Percentiles rank a stretch among this genome's conserved stretches.
These are phyloP conservation scores for Haplographium delicatum DNA, from an alignment of 495 filamentous ascomycete species.

Conservation along the genomic window DNA sequence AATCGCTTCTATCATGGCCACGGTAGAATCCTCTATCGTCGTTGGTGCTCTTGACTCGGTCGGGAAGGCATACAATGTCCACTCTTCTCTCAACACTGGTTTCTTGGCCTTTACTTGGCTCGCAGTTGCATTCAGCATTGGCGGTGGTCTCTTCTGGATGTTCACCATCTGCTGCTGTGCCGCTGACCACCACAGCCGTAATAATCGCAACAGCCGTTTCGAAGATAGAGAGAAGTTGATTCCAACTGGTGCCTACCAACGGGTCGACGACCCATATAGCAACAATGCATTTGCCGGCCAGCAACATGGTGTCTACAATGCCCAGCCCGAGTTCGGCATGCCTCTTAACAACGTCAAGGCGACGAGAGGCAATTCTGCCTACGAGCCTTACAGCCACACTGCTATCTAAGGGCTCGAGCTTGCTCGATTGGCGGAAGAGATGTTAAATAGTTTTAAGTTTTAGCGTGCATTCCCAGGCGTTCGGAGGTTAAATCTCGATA, in stretches of 20 bases:
- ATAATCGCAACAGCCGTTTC: slow-evolving; percentile 18
- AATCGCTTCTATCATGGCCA: slow-evolving; percentile 52
- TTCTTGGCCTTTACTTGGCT: slow-evolving; percentile 74
- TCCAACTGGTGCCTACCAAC: slow-evolving; percentile 37
- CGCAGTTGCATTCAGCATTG: slow-evolving; percentile 68
- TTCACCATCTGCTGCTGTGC: slow-evolving; percentile 86
- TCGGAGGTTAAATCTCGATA: too few species aligned
- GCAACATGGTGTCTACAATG: slow-evolving; percentile 23
- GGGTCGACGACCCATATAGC: slow-evolving; percentile 33
- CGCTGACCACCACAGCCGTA: slow-evolving; percentile 31
- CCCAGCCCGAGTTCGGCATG: slow-evolving; percentile 28
- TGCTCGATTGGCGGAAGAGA: not conserved
- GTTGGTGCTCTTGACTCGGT: slow-evolving; percentile 63
- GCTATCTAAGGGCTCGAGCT: slow-evolving; percentile 27
- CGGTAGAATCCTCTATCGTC: slow-evolving; percentile 56
- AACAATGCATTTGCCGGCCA: slow-evolving; percentile 19
- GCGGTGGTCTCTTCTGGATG: slow-evolving; percentile 77
- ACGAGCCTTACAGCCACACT: slow-evolving; percentile 50
- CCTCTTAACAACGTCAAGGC: slow-evolving; percentile 22
- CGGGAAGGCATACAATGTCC: slow-evolving; percentile 61
- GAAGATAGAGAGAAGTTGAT: slow-evolving; percentile 44
- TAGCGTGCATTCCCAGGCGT: slow-evolving; percentile 20
- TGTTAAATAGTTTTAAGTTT: not conserved
- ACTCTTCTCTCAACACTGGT: slow-evolving; percentile 54
- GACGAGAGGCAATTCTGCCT: slow-evolving; percentile 37